phyloP scores from a whole-genome alignment of 2,329 filamentous ascomycete genomes.

The Pseudocercospora pini-densiflorae region DNA sequence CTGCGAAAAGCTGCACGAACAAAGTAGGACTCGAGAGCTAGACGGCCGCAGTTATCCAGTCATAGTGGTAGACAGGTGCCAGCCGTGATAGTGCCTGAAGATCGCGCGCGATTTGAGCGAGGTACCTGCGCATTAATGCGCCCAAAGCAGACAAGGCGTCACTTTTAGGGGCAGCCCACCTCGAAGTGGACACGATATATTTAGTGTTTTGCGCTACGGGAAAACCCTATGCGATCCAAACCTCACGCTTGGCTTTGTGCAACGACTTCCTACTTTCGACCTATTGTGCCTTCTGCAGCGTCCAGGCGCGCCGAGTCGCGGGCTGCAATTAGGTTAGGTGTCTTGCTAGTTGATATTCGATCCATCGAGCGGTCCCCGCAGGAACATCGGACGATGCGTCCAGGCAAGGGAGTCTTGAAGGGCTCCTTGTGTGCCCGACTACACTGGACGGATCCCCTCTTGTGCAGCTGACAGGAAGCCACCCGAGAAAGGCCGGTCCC shows the following conservation, averaged over 20 bases:
- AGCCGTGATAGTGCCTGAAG: conserved; percentile 25
- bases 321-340: conserved; percentile 5
- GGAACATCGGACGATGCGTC: conserved; percentile 14
- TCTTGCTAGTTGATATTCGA: conserved; percentile 1
- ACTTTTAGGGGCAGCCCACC: not conserved
- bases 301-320: conserved; percentile 8
- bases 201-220: conserved; percentile 7
- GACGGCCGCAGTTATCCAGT: conserved; percentile 15
- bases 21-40: conserved; percentile 16
- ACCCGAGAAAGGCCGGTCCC: conserved; percentile 31
- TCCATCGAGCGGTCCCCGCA: conserved; percentile 15
- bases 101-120: conserved; percentile 14
- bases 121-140: conserved; percentile 2
- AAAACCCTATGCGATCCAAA: conserved; percentile 1
- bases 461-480: conserved; percentile 31
- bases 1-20: conserved; percentile 16
- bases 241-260: conserved; percentile 12
- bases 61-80: conserved; percentile 6
- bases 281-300: not conserved
- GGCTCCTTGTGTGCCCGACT: conserved; percentile 24
- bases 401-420: conserved; percentile 27
- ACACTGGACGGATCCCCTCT: conserved; percentile 21
- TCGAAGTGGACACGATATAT: conserved; percentile 11
- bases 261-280: conserved; percentile 8
- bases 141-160: conserved; percentile 18